phyloP scores from a whole-genome alignment of 2,329 filamentous ascomycete genomes.

The Phaeosphaeriaceae sp. region DNA sequence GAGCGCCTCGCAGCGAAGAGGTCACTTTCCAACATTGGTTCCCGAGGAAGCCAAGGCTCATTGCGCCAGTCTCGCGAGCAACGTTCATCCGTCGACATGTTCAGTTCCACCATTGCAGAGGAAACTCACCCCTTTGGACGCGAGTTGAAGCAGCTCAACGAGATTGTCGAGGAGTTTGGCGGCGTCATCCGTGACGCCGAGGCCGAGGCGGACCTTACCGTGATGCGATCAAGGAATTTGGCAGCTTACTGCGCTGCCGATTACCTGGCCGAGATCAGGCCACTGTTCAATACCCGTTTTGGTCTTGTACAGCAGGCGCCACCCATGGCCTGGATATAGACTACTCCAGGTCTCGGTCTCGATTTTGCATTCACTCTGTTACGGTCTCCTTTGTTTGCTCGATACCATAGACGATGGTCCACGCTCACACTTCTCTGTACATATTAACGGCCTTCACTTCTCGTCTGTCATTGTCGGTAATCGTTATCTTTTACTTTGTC shows the following conservation, averaged over 20 bases:
- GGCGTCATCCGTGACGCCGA: slow-evolving; percentile 64
- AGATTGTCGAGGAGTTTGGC: slow-evolving; percentile 88
- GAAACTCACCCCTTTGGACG: slow-evolving; percentile 79
- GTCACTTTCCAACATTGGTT: slow-evolving; percentile 57
- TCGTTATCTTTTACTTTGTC: slow-evolving; percentile 18
- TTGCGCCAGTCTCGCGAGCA: slow-evolving; percentile 62
- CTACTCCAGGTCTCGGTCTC: background rate
- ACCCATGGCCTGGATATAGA: slow-evolving; percentile 47
- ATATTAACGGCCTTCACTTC: slow-evolving; percentile 18
- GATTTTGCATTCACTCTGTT: slow-evolving; percentile 3
- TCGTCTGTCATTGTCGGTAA: slow-evolving; percentile 26
- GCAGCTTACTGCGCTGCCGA: slow-evolving; percentile 79
- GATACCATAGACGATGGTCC: slow-evolving; percentile 21
- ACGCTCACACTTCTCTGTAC: slow-evolving; percentile 22
- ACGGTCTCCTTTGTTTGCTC: slow-evolving; percentile 8
- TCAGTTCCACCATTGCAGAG: slow-evolving; percentile 44
- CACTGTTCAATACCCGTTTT: slow-evolving; percentile 53
- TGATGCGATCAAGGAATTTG: slow-evolving; percentile 73
- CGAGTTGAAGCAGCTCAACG: slow-evolving; percentile 90
- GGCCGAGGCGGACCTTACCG: slow-evolving; percentile 75
- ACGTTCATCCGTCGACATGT: slow-evolving; percentile 55
- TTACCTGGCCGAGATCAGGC: slow-evolving; percentile 81
- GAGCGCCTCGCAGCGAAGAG: slow-evolving; percentile 75
- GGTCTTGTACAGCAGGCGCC: slow-evolving; percentile 26
- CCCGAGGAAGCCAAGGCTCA: slow-evolving; percentile 59